Evolutionary conservation across 2,329 filamentous ascomycete genomes (phyloP).

Genomic region (Pseudopyrenochaeta lycopersici): DNA sequence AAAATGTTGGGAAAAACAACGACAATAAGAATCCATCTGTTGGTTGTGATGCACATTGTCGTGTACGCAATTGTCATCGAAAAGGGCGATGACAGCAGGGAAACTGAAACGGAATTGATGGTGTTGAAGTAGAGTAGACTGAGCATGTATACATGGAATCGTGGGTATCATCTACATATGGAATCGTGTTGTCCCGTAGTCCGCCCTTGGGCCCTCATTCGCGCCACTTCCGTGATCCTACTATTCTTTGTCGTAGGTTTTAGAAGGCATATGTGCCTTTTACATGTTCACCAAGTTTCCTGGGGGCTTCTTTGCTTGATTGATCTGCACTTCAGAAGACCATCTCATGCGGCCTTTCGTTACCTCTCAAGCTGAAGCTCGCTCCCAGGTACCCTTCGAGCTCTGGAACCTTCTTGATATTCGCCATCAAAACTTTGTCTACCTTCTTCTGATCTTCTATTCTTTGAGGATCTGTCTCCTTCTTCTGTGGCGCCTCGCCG

Average conservation of each 20-base stretch:
- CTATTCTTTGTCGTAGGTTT: no score
- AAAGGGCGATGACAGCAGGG: neutral
- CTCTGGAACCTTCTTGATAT: constrained; percentile 96
- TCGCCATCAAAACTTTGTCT: constrained; percentile 91
- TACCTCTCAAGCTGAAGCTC: constrained; percentile 97
- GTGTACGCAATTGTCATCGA: no score
- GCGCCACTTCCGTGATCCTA: no score
- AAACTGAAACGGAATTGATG: neutral
- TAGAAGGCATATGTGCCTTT: neutral
- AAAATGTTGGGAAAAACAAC: no score
- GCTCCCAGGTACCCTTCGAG: constrained; percentile 90
- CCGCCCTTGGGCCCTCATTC: neutral
- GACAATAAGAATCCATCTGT: no score
- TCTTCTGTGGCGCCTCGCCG: constrained; percentile 89
- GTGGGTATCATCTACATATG: constrained; percentile 24
- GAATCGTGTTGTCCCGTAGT: constrained; percentile 11
- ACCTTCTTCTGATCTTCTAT: constrained; percentile 98
- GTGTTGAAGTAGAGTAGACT: neutral
- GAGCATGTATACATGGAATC: constrained; percentile 2
- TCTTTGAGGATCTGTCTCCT: constrained; percentile 88
- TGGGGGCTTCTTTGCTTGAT: no score
- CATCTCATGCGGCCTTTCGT: constrained; percentile 99
- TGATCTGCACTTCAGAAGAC: constrained; percentile 70
- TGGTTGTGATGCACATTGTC: no score
- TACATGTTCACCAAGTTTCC: neutral